Conservation (phyloP, 1,139 yeast species). For the Nakaseomyces bracarensis region DNA sequence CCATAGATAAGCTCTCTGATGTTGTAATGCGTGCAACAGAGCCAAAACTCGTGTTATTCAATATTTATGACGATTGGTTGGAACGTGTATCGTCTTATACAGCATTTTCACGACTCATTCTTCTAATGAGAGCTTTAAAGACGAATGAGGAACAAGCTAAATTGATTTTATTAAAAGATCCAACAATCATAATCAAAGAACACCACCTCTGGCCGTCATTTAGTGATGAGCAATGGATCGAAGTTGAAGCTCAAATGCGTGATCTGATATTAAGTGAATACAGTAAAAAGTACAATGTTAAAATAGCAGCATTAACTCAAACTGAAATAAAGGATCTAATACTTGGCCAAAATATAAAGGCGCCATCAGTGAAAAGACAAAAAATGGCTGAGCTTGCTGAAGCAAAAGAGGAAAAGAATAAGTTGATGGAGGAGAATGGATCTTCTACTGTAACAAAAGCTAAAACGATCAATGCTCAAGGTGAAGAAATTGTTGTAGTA, state of each 20-base stretch:
- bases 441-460: slow-evolving; percentile 70
- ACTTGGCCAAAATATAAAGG: slow-evolving; percentile 86
- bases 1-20: slow-evolving; percentile 72
- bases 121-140: slow-evolving; percentile 71
- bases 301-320: slow-evolving; percentile 81
- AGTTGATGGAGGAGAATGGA: slow-evolving; percentile 18
- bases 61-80: slow-evolving; percentile 93
- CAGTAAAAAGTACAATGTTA: slow-evolving; percentile 76
- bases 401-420: slow-evolving; percentile 36
- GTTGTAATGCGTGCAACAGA: slow-evolving; percentile 79
- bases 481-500: slow-evolving; percentile 90
- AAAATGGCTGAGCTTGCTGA: slow-evolving; percentile 74
- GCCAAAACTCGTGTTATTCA: slow-evolving; percentile 86
- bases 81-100: slow-evolving; percentile 77
- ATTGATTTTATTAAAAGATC: slow-evolving; percentile 67
- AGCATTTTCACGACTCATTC: slow-evolving; percentile 80
- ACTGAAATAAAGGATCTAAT: slow-evolving; percentile 90
- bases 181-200: slow-evolving; percentile 56
- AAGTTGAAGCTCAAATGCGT: slow-evolving; percentile 76
- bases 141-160: slow-evolving; percentile 73
- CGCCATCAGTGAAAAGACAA: slow-evolving; percentile 78
- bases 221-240: slow-evolving; percentile 83
- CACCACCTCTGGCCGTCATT: slow-evolving; percentile 94
- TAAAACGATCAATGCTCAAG: slow-evolving; percentile 83
- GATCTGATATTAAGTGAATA: slow-evolving; percentile 83